These are phyloP conservation scores for Acmispon strigosus DNA, from an alignment of 306 rosid genomes.

Conservation along the genomic window DNA sequence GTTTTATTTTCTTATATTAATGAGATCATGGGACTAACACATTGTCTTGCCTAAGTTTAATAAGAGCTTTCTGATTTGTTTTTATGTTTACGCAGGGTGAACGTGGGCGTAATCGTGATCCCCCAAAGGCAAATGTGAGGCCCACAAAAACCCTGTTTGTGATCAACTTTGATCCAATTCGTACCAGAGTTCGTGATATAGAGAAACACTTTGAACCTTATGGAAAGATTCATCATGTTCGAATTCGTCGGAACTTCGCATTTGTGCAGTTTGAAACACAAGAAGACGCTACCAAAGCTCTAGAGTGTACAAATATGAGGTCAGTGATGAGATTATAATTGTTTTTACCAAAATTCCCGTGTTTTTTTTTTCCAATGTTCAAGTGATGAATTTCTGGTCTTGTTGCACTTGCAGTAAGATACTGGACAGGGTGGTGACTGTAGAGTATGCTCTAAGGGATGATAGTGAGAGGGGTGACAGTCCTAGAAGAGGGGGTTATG, in stretches of 20 bases:
- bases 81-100: slow-evolving; percentile 57
- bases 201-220: slow-evolving; percentile 83
- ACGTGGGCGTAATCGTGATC: slow-evolving; percentile 80
- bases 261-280: slow-evolving; percentile 94
- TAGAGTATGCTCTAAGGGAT: slow-evolving; percentile 94
- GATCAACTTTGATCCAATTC: slow-evolving; percentile 79
- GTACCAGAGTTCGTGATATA: slow-evolving; percentile 76
- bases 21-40: background rate
- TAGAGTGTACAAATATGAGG: slow-evolving; percentile 91
- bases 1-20: background rate
- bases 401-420: slow-evolving; percentile 57
- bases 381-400: background rate
- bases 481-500: slow-evolving; percentile 77
- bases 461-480: slow-evolving; percentile 81
- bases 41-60: background rate
- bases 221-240: slow-evolving; percentile 75
- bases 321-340: slow-evolving; percentile 16
- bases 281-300: slow-evolving; percentile 95
- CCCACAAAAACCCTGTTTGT: slow-evolving; percentile 89
- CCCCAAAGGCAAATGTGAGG: slow-evolving; percentile 72
- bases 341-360: background rate
- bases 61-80: background rate
- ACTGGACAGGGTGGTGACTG: slow-evolving; percentile 92
- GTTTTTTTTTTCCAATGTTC: background rate
- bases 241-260: slow-evolving; percentile 88